Conservation (phyloP, 2,329 filamentous ascomycete species). For the Bipolaris oryzae region DNA sequence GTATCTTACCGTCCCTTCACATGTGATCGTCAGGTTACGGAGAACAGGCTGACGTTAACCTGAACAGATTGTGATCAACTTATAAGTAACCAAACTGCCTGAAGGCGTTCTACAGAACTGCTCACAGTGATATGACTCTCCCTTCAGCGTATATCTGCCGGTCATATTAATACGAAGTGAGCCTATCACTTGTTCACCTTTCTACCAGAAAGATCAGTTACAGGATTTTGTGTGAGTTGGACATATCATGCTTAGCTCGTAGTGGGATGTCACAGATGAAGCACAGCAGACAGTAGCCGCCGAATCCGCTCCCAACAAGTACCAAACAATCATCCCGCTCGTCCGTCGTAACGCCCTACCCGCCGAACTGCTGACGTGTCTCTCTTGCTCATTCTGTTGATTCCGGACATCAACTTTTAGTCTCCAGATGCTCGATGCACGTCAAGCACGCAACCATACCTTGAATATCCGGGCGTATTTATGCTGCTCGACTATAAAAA, state of each 20-base stretch:
- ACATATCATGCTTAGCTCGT: not conserved
- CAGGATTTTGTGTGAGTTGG: not conserved
- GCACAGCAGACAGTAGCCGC: not conserved
- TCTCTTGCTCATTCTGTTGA: not conserved
- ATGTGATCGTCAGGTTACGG: not conserved
- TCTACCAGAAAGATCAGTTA: not conserved
- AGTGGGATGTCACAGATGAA: not conserved
- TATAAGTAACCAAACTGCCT: too few species aligned
- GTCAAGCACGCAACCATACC: not conserved
- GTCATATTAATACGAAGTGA: not conserved
- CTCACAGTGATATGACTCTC: not conserved
- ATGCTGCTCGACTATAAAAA: not conserved
- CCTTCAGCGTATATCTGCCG: too few species aligned
- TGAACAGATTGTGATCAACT: not conserved
- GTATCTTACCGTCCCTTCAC: not conserved
- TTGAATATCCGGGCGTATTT: not conserved
- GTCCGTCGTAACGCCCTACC: not conserved
- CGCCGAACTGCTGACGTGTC: not conserved
- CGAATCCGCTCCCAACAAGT: not conserved
- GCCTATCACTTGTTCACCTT: not conserved
- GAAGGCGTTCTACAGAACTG: too few species aligned
- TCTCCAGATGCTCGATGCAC: not conserved
- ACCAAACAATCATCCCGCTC: not conserved
- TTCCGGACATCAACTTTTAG: not conserved
- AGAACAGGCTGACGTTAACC: not conserved